phyloP scores from a whole-genome alignment of 352 stramenopile genomes.

The Pythium oligandrum region DNA sequence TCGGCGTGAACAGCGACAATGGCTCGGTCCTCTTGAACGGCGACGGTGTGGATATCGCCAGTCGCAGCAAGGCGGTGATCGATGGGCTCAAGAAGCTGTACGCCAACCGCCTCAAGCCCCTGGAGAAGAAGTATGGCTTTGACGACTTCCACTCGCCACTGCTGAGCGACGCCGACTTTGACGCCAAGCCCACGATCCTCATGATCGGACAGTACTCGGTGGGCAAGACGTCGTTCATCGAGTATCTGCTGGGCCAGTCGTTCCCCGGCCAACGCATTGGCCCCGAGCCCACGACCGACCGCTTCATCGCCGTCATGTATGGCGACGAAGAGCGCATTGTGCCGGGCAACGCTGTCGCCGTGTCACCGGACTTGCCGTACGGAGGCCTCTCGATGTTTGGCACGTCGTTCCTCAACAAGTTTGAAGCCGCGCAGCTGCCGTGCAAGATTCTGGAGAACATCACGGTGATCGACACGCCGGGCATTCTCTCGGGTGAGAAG shows the following conservation, averaged over 20 bases:
- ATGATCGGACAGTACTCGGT: slow-evolving; percentile 98
- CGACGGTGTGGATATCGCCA: slow-evolving; percentile 63
- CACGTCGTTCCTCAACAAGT: slow-evolving; percentile 98
- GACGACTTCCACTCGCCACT: slow-evolving; percentile 92
- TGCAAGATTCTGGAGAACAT: slow-evolving; percentile 93
- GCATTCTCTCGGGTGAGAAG: slow-evolving; percentile 98
- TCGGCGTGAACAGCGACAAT: slow-evolving; percentile 2
- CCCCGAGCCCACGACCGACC: slow-evolving; percentile 97
- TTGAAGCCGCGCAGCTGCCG: slow-evolving; percentile 94
- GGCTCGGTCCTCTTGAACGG: slow-evolving; percentile 24
- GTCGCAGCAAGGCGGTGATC: slow-evolving; percentile 64
- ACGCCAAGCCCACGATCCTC: slow-evolving; percentile 97
- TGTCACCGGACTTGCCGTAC: slow-evolving; percentile 94
- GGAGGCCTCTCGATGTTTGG: slow-evolving; percentile 94
- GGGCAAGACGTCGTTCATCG: slow-evolving; percentile 98
- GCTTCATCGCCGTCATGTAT: slow-evolving; percentile 98
- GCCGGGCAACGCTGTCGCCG: slow-evolving; percentile 95
- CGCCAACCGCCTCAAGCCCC: slow-evolving; percentile 62
- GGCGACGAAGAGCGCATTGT: slow-evolving; percentile 95
- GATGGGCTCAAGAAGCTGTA: slow-evolving; percentile 82
- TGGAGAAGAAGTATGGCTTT: slow-evolving; percentile 91
- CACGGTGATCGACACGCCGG: slow-evolving; percentile 97
- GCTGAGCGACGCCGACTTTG: slow-evolving; percentile 94
- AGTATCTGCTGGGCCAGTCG: slow-evolving; percentile 94
- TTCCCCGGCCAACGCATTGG: slow-evolving; percentile 97